These are phyloP conservation scores for Beta macrorhiza DNA, from an alignment of 179 eudicot species.

Conservation along the genomic window DNA sequence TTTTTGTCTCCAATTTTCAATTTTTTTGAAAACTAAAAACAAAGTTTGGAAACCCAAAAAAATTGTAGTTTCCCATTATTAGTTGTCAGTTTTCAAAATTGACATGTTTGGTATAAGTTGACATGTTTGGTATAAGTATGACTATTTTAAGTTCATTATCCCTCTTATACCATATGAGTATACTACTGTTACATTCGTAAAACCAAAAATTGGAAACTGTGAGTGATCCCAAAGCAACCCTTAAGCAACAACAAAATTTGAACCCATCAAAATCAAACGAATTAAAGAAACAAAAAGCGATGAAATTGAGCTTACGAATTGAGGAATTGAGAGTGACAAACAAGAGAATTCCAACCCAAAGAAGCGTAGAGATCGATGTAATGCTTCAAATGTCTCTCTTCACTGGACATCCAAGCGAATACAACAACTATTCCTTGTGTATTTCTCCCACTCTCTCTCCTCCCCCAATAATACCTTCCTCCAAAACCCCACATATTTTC, in stretches of 20 bases:
- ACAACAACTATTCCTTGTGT: slow-evolving; percentile 72
- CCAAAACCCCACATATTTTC: slow-evolving; percentile 87
- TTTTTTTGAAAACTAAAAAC: no score
- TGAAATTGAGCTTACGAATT: slow-evolving; percentile 55
- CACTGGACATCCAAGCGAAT: slow-evolving; percentile 98
- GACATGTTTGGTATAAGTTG: no score
- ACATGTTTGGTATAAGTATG: no score
- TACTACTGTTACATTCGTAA: no score
- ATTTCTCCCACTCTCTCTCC: slow-evolving; percentile 43
- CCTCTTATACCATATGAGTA: no score
- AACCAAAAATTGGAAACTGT: no score
- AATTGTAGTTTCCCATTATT: no score
- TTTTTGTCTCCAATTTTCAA: no score
- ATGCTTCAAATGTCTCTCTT: slow-evolving; percentile 72
- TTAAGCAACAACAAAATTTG: background rate
- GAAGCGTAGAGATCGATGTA: slow-evolving; percentile 77
- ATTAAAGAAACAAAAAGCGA: background rate
- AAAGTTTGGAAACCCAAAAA: no score
- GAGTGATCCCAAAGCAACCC: no score
- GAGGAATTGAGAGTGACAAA: slow-evolving; percentile 92
- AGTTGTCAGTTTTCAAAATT: no score
- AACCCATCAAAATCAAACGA: background rate
- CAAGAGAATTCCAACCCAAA: slow-evolving; percentile 87
- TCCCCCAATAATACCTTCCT: slow-evolving; percentile 87
- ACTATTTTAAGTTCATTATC: no score